Percentiles rank a stretch among this genome's conserved stretches.
These are phyloP conservation scores for Triangularia verruculosa DNA, from an alignment of 2,329 filamentous ascomycete species.

Conservation along the genomic window DNA sequence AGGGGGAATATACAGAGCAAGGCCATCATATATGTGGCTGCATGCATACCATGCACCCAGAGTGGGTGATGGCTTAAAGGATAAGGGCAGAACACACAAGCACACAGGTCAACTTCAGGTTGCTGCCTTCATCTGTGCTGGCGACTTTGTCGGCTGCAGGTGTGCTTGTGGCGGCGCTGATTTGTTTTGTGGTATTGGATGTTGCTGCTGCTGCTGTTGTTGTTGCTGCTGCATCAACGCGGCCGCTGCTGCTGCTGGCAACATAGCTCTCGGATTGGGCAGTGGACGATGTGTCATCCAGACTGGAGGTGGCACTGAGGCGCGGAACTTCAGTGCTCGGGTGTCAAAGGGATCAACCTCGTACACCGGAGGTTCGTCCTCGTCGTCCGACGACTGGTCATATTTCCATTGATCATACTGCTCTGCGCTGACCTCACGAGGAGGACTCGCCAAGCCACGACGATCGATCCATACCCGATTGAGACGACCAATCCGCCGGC, in stretches of 20 bases:
- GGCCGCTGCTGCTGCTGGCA: slow-evolving; percentile 17
- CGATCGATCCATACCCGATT: slow-evolving; percentile 88
- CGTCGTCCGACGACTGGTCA: slow-evolving; percentile 79
- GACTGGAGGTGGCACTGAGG: slow-evolving; percentile 51
- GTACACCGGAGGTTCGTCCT: slow-evolving; percentile 73
- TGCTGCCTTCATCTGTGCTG: slow-evolving; percentile 10
- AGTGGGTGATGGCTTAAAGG: slow-evolving; percentile 1
- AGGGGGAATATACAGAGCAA: slow-evolving; percentile 27
- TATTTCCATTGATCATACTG: slow-evolving; percentile 76
- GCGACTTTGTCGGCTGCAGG: not conserved
- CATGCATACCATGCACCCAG: slow-evolving; percentile 3
- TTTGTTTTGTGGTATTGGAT: slow-evolving; percentile 8
- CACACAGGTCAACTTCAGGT: slow-evolving; percentile 8
- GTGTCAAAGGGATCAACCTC: slow-evolving; percentile 70
- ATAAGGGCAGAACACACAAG: slow-evolving; percentile 4
- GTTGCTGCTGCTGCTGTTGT: slow-evolving; percentile 16
- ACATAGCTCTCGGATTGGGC: slow-evolving; percentile 13
- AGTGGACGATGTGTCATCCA: slow-evolving; percentile 21
- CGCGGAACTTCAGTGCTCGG: slow-evolving; percentile 57
- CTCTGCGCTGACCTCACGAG: slow-evolving; percentile 43
- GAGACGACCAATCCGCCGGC: slow-evolving; percentile 78
- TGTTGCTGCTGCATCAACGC: slow-evolving; percentile 5
- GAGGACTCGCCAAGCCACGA: slow-evolving; percentile 59
- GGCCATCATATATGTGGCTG: slow-evolving; percentile 9
- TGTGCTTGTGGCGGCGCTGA: slow-evolving; percentile 8